Percentiles rank a stretch among this genome's conserved stretches.
Evolutionary conservation across 2,329 filamentous ascomycete species (phyloP).

Genomic region (Acephala macrosclerotiorum): DNA sequence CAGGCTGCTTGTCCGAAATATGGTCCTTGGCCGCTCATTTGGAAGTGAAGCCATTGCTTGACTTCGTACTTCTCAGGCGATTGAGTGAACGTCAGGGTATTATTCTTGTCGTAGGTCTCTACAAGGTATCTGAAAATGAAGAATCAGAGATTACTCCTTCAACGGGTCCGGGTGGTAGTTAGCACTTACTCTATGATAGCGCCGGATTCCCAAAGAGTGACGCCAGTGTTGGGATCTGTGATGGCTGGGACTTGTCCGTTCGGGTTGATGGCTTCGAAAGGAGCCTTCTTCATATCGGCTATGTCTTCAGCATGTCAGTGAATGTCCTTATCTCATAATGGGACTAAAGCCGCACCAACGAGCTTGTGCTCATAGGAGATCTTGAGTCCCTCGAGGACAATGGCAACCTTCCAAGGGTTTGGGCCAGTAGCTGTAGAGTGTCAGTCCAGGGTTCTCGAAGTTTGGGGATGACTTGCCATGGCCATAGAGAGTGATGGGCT

Average conservation of each 20-base stretch:
- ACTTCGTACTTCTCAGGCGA: constrained; percentile 43
- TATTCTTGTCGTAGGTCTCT: constrained; percentile 49
- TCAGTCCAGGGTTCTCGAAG: not conserved
- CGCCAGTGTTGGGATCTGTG: constrained; percentile 50
- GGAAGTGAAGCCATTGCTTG: constrained; percentile 50
- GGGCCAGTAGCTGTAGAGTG: constrained; percentile 17
- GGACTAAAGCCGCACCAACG: constrained; percentile 29
- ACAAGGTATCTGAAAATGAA: too few species aligned
- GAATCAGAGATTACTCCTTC: not conserved
- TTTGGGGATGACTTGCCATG: constrained; percentile 7
- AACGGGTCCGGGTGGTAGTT: not conserved
- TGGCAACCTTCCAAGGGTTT: constrained; percentile 48
- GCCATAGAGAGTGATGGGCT: constrained; percentile 21
- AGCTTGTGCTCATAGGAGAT: constrained; percentile 48
- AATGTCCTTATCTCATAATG: not conserved
- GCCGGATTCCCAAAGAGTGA: constrained; percentile 53
- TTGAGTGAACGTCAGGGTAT: constrained; percentile 44
- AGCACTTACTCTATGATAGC: constrained; percentile 51
- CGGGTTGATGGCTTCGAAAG: constrained; percentile 45
- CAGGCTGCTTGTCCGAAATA: constrained; percentile 50
- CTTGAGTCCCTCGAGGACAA: constrained; percentile 51
- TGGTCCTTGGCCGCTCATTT: constrained; percentile 48
- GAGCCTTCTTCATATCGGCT: constrained; percentile 48
- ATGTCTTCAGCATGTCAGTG: constrained; percentile 35
- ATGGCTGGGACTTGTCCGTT: constrained; percentile 44